Conservation (phyloP, 169 alveolate species). For the Eimeria necatrix region DNA sequence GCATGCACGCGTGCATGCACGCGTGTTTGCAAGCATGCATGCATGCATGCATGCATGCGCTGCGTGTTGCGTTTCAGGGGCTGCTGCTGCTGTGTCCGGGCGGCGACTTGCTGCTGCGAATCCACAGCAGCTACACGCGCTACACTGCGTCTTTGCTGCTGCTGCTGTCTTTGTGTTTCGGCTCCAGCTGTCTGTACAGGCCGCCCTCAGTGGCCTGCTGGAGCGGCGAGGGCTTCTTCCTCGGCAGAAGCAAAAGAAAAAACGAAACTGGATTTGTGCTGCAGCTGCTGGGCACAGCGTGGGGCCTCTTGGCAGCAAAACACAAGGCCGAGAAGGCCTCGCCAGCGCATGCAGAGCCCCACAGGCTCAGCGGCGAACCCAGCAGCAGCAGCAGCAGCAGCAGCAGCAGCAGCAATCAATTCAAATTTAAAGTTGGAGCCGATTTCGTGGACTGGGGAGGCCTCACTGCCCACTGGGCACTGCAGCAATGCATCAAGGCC, state of each 20-base stretch:
- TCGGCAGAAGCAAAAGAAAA: not conserved
- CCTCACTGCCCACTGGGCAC: not conserved
- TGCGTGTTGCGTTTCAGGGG: not conserved
- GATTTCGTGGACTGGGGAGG: not conserved
- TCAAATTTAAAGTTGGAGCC: not conserved
- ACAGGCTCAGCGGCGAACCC: not conserved
- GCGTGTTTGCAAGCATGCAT: too few relatives aligned
- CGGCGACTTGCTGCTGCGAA: conserved; percentile 45
- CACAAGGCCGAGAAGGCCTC: not conserved
- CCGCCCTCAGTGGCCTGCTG: conserved; percentile 42
- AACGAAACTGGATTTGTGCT: too few relatives aligned
- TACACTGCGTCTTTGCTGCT: conserved; percentile 37
- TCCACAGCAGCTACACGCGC: conserved; percentile 45
- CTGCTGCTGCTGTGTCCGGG: not conserved
- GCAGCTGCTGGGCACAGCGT: conserved; percentile 7
- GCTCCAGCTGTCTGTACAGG: not conserved
- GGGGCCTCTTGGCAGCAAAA: not conserved
- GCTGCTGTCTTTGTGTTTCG: conserved; percentile 13
- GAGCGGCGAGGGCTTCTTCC: conserved; percentile 26
- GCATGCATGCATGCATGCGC: too few relatives aligned
- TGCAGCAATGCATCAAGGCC: conserved; percentile 48
- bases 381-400: too few relatives aligned
- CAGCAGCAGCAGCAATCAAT: not conserved
- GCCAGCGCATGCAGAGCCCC: not conserved
- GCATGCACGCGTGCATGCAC: too few relatives aligned